Evolutionary conservation across 805 yeast species (phyloP).

Genomic region (Pichia kluyveri): DNA sequence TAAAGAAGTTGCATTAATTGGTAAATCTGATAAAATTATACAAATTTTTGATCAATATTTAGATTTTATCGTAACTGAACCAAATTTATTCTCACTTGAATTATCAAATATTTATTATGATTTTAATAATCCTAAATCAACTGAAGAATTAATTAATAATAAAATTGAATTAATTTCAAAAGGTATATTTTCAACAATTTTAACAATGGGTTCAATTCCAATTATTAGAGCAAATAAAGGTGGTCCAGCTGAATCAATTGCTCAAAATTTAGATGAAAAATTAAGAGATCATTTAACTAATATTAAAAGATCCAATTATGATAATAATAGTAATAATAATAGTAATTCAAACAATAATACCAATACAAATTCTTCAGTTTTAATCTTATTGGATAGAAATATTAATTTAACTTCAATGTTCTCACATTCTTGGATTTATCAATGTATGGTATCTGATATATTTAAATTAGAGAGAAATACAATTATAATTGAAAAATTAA

Average conservation of each 20-base stretch:
- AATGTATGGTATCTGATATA: constrained; percentile 91
- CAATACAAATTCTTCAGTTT: constrained; percentile 36
- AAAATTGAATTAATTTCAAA: constrained; percentile 64
- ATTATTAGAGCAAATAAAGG: constrained; percentile 85
- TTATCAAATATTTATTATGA: constrained; percentile 53
- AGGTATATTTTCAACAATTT: constrained; percentile 72
- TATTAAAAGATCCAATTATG: constrained; percentile 28
- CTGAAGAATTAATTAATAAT: constrained; percentile 64
- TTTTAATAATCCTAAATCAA: constrained; percentile 61
- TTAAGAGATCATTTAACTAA: constrained; percentile 81
- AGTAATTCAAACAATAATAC: constrained; percentile 32
- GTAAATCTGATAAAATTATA: constrained; percentile 61
- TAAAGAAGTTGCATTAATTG: constrained; percentile 62
- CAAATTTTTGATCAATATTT: constrained; percentile 94
- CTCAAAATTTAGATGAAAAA: constrained; percentile 74
- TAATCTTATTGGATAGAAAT: constrained; percentile 79
- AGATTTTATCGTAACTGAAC: constrained; percentile 88
- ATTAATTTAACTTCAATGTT: constrained; percentile 90
- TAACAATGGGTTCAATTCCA: constrained; percentile 76
- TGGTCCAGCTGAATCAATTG: constrained; percentile 93
- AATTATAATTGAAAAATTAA: constrained; percentile 43
- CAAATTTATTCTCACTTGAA: constrained; percentile 78
- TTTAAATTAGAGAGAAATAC: constrained; percentile 78
- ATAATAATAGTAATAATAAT: background rate
- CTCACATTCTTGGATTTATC: constrained; percentile 96